These are phyloP conservation scores for Psilocybe subaeruginosa DNA, from an alignment of 768 basidiomycete genomes.

Conservation along the genomic window DNA sequence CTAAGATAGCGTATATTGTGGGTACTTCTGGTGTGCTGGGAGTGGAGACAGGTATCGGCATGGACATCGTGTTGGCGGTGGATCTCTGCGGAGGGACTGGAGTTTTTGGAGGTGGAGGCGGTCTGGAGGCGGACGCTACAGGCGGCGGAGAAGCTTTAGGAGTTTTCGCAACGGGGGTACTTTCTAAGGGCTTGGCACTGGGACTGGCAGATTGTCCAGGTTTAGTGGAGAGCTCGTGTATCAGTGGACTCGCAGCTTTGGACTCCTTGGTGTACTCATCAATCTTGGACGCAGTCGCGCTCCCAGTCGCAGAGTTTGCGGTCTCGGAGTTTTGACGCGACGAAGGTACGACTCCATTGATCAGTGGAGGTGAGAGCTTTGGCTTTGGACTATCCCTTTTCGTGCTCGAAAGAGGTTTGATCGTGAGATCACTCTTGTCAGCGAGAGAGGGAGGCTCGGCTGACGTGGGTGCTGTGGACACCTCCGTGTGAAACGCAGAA, in stretches of 20 bases:
- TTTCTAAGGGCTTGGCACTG: neutral
- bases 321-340: neutral
- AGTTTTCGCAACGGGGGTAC: neutral
- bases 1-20: neutral
- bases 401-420: neutral
- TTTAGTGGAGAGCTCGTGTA: neutral
- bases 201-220: neutral
- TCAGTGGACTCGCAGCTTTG: neutral
- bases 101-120: neutral
- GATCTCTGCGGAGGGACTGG: neutral
- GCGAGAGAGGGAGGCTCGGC: slow-evolving; percentile 3
- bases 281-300: neutral
- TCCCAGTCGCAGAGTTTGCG: neutral
- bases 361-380: neutral
- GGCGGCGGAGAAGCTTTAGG: neutral
- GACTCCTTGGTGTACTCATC: neutral
- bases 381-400: neutral
- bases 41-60: neutral
- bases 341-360: neutral
- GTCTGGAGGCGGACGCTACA: neutral
- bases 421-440: slow-evolving; percentile 8
- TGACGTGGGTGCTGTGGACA: slow-evolving; percentile 17
- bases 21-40: neutral
- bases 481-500: slow-evolving; percentile 7
- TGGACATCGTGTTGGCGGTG: neutral